A percentile compares a stretch with the other conserved stretches of the same genome.
Evolutionary conservation across 1,139 yeast species (phyloP).

Genomic region (Geotrichum histeridarum): DNA sequence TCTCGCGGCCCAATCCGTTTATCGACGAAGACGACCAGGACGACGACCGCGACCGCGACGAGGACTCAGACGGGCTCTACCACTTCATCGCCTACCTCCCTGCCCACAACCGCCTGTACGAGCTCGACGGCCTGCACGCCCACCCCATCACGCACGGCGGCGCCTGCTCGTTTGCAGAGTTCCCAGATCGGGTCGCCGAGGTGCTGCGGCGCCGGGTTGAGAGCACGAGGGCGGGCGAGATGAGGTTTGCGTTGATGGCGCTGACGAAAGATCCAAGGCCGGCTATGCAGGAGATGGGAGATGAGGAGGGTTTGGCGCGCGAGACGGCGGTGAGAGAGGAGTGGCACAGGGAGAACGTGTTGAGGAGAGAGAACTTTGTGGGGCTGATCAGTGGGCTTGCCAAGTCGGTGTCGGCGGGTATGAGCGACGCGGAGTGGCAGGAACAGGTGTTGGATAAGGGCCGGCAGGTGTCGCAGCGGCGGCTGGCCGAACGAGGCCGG

Average conservation of each 20-base stretch:
- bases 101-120: slow-evolving; percentile 50
- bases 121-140: slow-evolving; percentile 61
- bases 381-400: slow-evolving; percentile 49
- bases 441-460: slow-evolving; percentile 37
- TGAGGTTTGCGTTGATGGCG: slow-evolving; percentile 57
- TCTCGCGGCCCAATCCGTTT: slow-evolving; percentile 53
- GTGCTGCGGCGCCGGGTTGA: slow-evolving; percentile 47
- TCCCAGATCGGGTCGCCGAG: slow-evolving; percentile 31
- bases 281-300: slow-evolving; percentile 40
- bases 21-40: slow-evolving; percentile 40
- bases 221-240: slow-evolving; percentile 46
- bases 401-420: slow-evolving; percentile 32
- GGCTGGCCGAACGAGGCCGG: neutral
- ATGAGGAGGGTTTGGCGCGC: slow-evolving; percentile 35
- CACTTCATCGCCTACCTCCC: slow-evolving; percentile 58
- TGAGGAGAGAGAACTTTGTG: slow-evolving; percentile 54
- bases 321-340: slow-evolving; percentile 39
- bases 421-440: slow-evolving; percentile 46
- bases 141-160: slow-evolving; percentile 55
- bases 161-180: slow-evolving; percentile 16
- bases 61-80: slow-evolving; percentile 51
- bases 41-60: slow-evolving; percentile 37
- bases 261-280: slow-evolving; percentile 51
- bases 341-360: slow-evolving; percentile 43
- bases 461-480: slow-evolving; percentile 19